Percentiles rank a stretch among this genome's conserved stretches.
These are phyloP conservation scores for Astragalus glycyphyllos DNA, from an alignment of 306 rosid genomes.

Conservation along the genomic window DNA sequence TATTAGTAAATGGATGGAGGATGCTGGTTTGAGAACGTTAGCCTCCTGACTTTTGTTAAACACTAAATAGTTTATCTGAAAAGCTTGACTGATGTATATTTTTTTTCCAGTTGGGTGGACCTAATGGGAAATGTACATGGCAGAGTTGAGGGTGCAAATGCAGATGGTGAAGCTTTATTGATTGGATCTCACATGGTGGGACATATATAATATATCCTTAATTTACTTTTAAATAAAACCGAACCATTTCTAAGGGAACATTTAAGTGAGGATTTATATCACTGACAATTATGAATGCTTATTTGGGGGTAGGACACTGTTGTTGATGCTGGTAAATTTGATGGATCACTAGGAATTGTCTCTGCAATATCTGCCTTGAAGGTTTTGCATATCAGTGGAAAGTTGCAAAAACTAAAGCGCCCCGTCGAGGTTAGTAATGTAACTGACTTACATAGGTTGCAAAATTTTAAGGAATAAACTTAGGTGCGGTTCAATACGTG, in stretches of 20 bases:
- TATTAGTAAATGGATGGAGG: constrained; percentile 88
- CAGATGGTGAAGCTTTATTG: constrained; percentile 71
- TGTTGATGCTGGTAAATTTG: constrained; percentile 93
- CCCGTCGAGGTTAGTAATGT: constrained; percentile 76
- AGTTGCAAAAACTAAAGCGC: constrained; percentile 64
- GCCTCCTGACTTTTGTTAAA: constrained; percentile 52
- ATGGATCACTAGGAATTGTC: constrained; percentile 86
- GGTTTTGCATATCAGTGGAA: constrained; percentile 64
- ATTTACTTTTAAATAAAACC: constrained; percentile 1
- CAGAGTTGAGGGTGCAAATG: constrained; percentile 77
- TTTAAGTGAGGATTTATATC: constrained; percentile 2
- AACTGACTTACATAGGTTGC: constrained; percentile 18
- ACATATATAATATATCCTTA: constrained; percentile 17
- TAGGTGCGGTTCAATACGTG: no score
- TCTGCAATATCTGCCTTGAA: constrained; percentile 87
- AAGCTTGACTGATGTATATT: constrained; percentile 49
- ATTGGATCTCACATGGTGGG: constrained; percentile 92
- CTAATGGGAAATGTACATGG: constrained; percentile 88
- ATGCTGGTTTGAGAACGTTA: constrained; percentile 95
- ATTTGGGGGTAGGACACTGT: constrained; percentile 74
- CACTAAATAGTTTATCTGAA: constrained; percentile 28
- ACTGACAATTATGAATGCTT: constrained; percentile 35
- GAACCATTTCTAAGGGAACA: constrained; percentile 27
- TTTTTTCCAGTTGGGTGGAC: constrained; percentile 86
- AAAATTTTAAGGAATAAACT: not conserved